Base-by-base conservation (phyloP, 768 basidiomycete genomes). In the Tulasnella calospora region DNA sequence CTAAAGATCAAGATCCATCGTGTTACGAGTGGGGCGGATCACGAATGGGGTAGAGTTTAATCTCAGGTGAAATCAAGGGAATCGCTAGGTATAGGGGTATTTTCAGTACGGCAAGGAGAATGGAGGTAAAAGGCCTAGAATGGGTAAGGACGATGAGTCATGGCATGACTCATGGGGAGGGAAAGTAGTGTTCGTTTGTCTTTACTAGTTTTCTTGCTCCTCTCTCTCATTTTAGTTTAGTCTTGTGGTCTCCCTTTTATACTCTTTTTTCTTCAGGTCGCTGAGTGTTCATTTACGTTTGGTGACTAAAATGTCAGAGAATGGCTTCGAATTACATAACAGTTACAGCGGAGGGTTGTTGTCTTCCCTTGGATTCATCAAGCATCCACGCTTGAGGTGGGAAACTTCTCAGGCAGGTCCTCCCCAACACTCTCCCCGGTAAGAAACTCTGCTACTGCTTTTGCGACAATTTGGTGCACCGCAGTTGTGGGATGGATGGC, bases 101-200 rank as follows among this genome's bases (percentile, higher is more conserved):
- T 12, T 13, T 35, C 33, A 12, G 61, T 13, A 27, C n/a, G 30
- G 57, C 27, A 23, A 5, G 23, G 21, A 23, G 3, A 61, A 3
- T 30, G 23, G 19, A 3, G 23, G 23, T 61, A 17, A 23, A 55
- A 30, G 44, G 38, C 36, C 69, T 17, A 44, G 40, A 40, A 40
- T 12, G 40, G n/a, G n/a, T n/a, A n/a, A n/a, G n/a, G n/a, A n/a
- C n/a, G n/a, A n/a, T n/a, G n/a, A n/a, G n/a, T n/a, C n/a, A n/a
- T n/a, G n/a, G n/a, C n/a, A n/a, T n/a, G n/a, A n/a, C n/a, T n/a
- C n/a, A n/a, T n/a, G n/a, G n/a, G 77, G 71, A 72, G 77, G 77
- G 77, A 78, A 27, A n/a, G 77, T 41, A 38, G 77, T 72, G 70
- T 70, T 46, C 77, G 77, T 78, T 44, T 69, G 10, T 78, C 46